These are phyloP conservation scores for Globisporangium carolinianum DNA, from an alignment of 352 stramenopile species.

Conservation along the genomic window DNA sequence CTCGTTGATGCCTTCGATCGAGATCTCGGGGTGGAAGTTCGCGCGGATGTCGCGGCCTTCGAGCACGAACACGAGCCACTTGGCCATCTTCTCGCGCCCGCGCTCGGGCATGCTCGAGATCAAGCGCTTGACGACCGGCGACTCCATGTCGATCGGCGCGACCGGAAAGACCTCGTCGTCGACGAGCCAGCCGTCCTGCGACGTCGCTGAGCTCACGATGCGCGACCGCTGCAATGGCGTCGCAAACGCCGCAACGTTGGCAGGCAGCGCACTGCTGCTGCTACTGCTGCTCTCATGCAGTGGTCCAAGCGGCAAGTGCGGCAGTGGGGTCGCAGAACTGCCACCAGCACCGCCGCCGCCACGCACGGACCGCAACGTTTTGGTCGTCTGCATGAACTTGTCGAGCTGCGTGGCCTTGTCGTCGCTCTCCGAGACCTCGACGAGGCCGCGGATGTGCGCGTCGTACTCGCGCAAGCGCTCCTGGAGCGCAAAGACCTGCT, in stretches of 20 bases:
- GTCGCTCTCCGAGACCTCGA: conserved; percentile 36
- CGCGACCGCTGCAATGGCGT: conserved; percentile 12
- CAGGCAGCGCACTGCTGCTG: background rate
- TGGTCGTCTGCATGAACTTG: conserved; percentile 40
- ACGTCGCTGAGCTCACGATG: conserved; percentile 22
- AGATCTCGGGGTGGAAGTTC: conserved; percentile 66
- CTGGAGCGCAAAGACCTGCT: conserved; percentile 33
- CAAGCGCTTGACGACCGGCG: conserved; percentile 57
- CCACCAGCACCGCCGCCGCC: conserved; percentile 25
- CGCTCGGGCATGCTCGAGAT: conserved; percentile 60
- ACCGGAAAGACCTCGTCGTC: conserved; percentile 62
- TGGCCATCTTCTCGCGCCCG: conserved; percentile 56
- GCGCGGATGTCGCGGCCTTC: conserved; percentile 64
- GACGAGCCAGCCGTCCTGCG: conserved; percentile 39
- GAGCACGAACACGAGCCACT: conserved; percentile 68
- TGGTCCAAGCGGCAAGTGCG: background rate
- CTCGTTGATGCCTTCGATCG: conserved; percentile 62
- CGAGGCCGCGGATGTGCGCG: conserved; percentile 31
- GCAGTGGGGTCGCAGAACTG: background rate
- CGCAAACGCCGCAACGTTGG: conserved; percentile 3
- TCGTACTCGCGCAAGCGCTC: conserved; percentile 47
- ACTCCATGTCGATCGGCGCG: conserved; percentile 70
- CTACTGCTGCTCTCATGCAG: background rate
- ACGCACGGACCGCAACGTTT: conserved; percentile 54
- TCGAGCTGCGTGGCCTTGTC: conserved; percentile 38